Conservation (phyloP, 2,329 filamentous ascomycete genomes). For the Cladorrhinum sp. region DNA sequence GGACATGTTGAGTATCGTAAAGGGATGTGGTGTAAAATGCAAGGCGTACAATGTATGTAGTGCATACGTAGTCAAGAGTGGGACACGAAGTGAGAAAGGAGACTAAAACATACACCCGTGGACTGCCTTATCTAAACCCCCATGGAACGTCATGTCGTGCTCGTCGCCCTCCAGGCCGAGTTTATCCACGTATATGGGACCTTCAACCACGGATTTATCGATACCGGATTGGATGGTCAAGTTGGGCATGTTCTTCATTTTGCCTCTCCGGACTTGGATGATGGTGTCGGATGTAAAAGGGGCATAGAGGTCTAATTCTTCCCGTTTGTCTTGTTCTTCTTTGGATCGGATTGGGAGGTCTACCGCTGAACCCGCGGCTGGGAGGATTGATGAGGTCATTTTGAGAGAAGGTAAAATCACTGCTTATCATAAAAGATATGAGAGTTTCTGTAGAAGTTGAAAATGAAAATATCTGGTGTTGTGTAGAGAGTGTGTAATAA, state of each 20-base stretch:
- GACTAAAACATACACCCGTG: constrained; percentile 47
- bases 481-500: no score
- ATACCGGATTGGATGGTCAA: constrained; percentile 55
- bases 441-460: no score
- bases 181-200: constrained; percentile 44
- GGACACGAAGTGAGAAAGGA: neutral
- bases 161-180: constrained; percentile 58
- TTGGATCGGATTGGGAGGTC: no score
- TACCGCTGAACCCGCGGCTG: no score
- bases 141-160: constrained; percentile 60
- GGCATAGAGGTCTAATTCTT: constrained; percentile 38
- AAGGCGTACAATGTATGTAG: neutral
- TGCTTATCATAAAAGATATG: no score
- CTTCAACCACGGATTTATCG: constrained; percentile 47
- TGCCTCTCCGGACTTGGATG: constrained; percentile 55
- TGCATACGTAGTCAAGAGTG: neutral
- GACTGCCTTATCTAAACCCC: constrained; percentile 62
- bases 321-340: constrained; percentile 1
- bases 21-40: no score
- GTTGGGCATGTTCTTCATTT: constrained; percentile 53
- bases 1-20: no score
- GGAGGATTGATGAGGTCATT: neutral
- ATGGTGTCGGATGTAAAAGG: constrained; percentile 49
- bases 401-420: no score
- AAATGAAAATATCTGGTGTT: no score